Evolutionary conservation across 2,329 filamentous ascomycete species (phyloP).

Genomic region (Ceratocystis huliohia): DNA sequence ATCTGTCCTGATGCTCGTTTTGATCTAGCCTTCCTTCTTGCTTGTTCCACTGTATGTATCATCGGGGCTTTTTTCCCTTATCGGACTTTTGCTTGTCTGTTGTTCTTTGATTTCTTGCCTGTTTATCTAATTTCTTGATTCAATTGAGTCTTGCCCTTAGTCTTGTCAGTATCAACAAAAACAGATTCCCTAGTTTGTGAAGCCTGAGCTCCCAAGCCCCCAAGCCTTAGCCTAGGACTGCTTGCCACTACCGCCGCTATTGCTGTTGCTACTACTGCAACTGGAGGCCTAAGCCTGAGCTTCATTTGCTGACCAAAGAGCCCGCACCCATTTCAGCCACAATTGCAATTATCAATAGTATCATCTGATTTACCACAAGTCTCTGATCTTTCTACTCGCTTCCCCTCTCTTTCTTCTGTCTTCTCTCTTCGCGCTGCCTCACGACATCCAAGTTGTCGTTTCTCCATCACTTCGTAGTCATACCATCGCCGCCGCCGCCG

Average conservation of each 20-base stretch:
- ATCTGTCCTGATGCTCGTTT: too few species aligned
- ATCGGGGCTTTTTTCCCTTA: neutral
- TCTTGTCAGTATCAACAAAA: neutral
- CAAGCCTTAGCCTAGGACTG: neutral
- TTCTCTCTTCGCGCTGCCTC: neutral
- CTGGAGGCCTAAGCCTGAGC: too few species aligned
- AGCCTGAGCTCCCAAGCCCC: neutral
- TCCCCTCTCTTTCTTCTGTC: neutral
- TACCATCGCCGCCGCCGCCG: neutral
- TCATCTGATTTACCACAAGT: neutral
- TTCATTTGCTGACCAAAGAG: neutral
- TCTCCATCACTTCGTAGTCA: neutral
- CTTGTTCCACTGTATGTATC: too few species aligned
- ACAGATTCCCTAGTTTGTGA: neutral
- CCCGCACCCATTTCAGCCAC: neutral
- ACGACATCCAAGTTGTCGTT: neutral
- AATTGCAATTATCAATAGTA: conserved; percentile 3
- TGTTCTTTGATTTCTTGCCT: neutral
- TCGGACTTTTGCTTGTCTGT: neutral
- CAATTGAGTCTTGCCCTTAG: too few species aligned
- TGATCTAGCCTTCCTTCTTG: too few species aligned
- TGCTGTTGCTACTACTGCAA: neutral
- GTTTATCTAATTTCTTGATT: neutral
- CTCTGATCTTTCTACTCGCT: neutral
- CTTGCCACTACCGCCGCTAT: too few species aligned